Evolutionary conservation across 2,329 filamentous ascomycete species (phyloP), one percentile per base, ranked within the genome.

Genomic region (Colletotrichum somersetense): DNA sequence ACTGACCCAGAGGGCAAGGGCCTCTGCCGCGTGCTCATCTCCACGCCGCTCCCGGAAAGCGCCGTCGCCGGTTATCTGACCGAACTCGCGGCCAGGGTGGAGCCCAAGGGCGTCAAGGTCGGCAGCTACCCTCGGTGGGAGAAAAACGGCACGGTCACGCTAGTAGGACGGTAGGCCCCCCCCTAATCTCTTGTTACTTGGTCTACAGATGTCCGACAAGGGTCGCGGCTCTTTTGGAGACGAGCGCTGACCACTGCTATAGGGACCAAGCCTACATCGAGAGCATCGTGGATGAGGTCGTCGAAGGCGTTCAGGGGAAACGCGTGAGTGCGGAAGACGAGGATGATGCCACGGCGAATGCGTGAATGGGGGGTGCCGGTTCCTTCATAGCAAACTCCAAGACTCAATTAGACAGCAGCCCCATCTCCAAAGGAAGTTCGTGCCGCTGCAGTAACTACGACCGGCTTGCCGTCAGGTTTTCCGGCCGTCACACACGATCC

Each of bases 61-160:
- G 89, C 88, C 23, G 91, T 98, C 42, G 96, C 96, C 16, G 89
- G 87, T 23, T 98, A 93, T 79, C 85, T 99, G 77, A 96, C 94
- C 1, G 88, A 93, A 75, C 84, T 98, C 74, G 93, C 95, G 5
- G 88, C 85, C 38, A 89, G 89, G 80, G 92, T 95, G 30, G 92
- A 91, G 79, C 84, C 90, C 0, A 90, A 89, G 77, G 95, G 94
- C 3, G 88, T 98, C 77, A 98, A 98, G 84, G 94, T 98, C 20
- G 96, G 96, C 58, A 97, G 94, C 81, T 98, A 99, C 82, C 96
- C 96, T 46, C 87, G 94, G 67, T 98, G 95, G 95, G 94, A 93
- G 6, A 96, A 94, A 86, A 90, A 90, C 77, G 98, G 98, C 81
- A 96, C 95, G 0, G 94, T 98, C 59, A 98, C 96, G 14, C 85